These are phyloP conservation scores for Phytophthora crassamura DNA, from an alignment of 352 stramenopile species.

Conservation along the genomic window DNA sequence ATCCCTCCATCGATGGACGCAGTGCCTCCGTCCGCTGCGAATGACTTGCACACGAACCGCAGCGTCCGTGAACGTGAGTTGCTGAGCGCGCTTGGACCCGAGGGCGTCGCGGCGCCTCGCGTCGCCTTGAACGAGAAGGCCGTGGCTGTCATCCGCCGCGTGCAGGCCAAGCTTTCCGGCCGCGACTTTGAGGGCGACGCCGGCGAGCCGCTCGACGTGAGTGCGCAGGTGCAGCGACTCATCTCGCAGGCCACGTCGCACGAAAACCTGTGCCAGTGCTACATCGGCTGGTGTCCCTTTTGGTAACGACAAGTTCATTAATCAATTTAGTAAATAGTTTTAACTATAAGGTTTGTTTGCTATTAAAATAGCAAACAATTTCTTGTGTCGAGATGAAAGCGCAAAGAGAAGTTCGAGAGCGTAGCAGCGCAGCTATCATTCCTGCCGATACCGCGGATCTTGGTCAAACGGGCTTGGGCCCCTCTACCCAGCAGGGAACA, in stretches of 20 bases:
- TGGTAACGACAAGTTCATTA: slow-evolving; percentile 78
- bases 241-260: slow-evolving; percentile 98
- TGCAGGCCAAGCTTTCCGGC: slow-evolving; percentile 99
- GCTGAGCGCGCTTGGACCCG: slow-evolving; percentile 76
- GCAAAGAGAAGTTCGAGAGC: no score
- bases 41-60: slow-evolving; percentile 70
- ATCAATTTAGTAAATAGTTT: no score
- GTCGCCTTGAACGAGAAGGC: slow-evolving; percentile 96
- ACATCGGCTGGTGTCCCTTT: slow-evolving; percentile 98
- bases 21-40: slow-evolving; percentile 52
- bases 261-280: slow-evolving; percentile 99
- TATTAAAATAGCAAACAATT: no score
- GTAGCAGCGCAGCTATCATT: no score
- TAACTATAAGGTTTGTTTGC: no score
- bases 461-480: no score
- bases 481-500: no score
- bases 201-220: slow-evolving; percentile 77
- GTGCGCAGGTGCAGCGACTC: slow-evolving; percentile 94
- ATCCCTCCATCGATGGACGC: slow-evolving; percentile 44
- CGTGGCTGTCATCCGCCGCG: slow-evolving; percentile 96
- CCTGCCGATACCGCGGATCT: no score
- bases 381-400: no score
- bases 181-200: slow-evolving; percentile 94
- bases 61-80: slow-evolving; percentile 87
- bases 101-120: slow-evolving; percentile 75